Conservation (phyloP, 164 flowering plant genomes). For the Chimonanthus salicifolius region DNA sequence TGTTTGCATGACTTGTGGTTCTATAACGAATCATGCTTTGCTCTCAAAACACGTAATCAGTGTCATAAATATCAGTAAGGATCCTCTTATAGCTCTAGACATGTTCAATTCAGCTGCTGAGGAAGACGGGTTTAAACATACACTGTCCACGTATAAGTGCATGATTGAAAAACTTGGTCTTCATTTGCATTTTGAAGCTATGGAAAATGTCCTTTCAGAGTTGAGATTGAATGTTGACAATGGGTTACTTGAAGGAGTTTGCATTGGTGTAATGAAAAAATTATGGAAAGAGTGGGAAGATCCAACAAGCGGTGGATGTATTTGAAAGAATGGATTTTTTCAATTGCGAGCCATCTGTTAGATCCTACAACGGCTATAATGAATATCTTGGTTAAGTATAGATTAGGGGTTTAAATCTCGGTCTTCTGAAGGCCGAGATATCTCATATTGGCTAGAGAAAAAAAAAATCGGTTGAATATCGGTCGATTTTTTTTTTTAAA, state of each 20-base stretch:
- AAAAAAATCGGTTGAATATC: no score
- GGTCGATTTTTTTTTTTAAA: no score
- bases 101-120: conserved; percentile 57
- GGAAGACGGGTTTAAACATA: conserved; percentile 80
- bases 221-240: conserved; percentile 54
- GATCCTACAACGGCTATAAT: conserved; percentile 65
- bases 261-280: conserved; percentile 57
- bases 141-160: conserved; percentile 60
- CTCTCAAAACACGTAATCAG: conserved; percentile 79
- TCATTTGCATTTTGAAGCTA: conserved; percentile 62
- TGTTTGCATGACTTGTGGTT: conserved; percentile 1
- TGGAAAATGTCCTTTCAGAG: conserved; percentile 58
- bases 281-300: conserved; percentile 64
- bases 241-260: conserved; percentile 63
- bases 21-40: conserved; percentile 23
- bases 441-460: no score
- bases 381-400: conserved; percentile 73
- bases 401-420: no score
- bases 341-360: conserved; percentile 59
- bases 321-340: conserved; percentile 92
- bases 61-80: conserved; percentile 56
- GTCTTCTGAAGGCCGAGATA: no score
- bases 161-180: conserved; percentile 73
- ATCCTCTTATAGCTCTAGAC: conserved; percentile 69
- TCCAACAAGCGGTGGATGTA: conserved; percentile 74